Conservation (phyloP, 345 rosid genomes). For the Hibiscus mutabilis region DNA sequence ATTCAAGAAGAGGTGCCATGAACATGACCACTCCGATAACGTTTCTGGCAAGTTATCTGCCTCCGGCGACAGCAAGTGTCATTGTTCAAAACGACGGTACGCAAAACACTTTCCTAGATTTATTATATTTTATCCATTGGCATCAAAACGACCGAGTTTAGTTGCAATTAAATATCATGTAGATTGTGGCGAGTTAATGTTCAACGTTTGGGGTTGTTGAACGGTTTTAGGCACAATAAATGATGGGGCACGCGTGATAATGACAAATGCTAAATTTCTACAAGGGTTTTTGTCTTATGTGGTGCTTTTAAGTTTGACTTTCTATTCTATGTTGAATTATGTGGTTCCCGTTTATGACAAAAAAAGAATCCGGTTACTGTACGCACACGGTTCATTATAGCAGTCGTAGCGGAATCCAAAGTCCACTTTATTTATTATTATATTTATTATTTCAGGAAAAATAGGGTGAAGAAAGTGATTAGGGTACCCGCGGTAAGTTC, state of each 20-base stretch:
- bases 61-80: conserved; percentile 62
- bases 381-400: background rate
- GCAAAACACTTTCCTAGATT: background rate
- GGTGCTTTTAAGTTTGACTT: background rate
- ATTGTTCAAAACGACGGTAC: conserved; percentile 85
- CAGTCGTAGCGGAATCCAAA: background rate
- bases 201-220: conserved; percentile 3
- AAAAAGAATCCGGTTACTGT: background rate
- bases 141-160: background rate
- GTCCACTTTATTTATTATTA: background rate
- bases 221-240: background rate
- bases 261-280: no score
- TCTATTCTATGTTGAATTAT: background rate
- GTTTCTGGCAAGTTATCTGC: conserved; percentile 60
- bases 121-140: conserved; percentile 4
- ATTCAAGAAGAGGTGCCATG: conserved; percentile 62
- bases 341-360: background rate
- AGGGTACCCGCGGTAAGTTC: conserved; percentile 86
- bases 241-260: conserved; percentile 27
- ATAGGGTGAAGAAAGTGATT: conserved; percentile 57
- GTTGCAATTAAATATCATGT: background rate
- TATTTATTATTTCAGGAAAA: conserved; percentile 41
- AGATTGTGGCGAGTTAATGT: conserved; percentile 22
- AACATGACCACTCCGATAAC: conserved; percentile 52
- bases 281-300: background rate